Conservation (phyloP, 306 rosid genomes). For the Inga laurina region DNA sequence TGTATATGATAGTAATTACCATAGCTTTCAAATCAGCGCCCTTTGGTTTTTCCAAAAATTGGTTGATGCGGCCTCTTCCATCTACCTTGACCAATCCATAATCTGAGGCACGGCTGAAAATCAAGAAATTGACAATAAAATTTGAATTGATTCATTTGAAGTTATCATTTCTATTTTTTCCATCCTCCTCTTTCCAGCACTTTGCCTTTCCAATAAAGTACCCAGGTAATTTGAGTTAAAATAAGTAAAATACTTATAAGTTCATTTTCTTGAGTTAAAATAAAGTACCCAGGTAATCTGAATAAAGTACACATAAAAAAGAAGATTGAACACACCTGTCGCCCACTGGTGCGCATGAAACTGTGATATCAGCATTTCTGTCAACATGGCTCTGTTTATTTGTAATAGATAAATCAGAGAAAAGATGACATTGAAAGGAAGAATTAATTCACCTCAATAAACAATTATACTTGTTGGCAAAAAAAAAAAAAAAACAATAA, state of each 20-base stretch:
- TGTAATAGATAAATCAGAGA: slow-evolving; percentile 32
- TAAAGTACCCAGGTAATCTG: not conserved
- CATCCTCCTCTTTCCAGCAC: not conserved
- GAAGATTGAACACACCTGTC: slow-evolving; percentile 60
- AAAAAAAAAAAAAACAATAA: not conserved
- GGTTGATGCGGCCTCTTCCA: slow-evolving; percentile 61
- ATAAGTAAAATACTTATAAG: not conserved
- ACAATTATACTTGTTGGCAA: not conserved
- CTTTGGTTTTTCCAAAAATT: slow-evolving; percentile 84
- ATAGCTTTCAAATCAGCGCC: slow-evolving; percentile 67
- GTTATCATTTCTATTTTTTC: not conserved
- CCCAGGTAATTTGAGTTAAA: not conserved
- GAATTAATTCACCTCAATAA: slow-evolving; percentile 5
- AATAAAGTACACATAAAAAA: slow-evolving; percentile 6
- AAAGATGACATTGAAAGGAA: slow-evolving; percentile 7
- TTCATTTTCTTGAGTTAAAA: not conserved
- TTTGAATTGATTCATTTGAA: slow-evolving; percentile 1
- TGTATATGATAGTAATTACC: slow-evolving; percentile 48
- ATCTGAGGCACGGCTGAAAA: slow-evolving; percentile 85
- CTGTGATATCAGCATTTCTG: slow-evolving; percentile 74
- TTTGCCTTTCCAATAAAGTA: slow-evolving; percentile 1
- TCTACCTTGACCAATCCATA: slow-evolving; percentile 85
- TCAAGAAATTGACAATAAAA: slow-evolving; percentile 15
- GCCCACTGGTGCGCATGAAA: slow-evolving; percentile 71
- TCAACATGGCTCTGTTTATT: slow-evolving; percentile 71